Base-by-base conservation (phyloP, 139 green algal genomes). In the Closterium sp. region DNA sequence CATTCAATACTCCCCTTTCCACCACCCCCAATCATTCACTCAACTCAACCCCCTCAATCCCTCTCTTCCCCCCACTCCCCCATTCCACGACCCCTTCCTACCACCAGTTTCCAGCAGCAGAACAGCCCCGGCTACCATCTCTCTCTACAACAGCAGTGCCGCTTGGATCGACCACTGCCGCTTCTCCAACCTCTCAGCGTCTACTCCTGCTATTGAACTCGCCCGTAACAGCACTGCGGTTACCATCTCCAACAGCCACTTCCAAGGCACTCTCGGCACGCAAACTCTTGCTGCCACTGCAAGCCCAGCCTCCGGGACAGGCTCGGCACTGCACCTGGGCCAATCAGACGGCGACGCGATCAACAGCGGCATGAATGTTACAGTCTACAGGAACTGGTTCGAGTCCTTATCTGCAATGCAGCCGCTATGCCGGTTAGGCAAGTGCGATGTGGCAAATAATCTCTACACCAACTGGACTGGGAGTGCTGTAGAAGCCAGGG, bases 391-490 rank as follows among this genome's bases (percentile, higher is more conserved):
- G 38, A 66, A 66, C 38, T 66, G 38, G 38, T 66, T 66, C 38
- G 9, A 66, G 38, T 66, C 4, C 1, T 12, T 86, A 33, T 86
- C 83, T 86, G 31, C 83, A 86, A 33, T 33, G 83, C 83, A 86
- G 83, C 83, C 83, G 30, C 16, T 10, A 8, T 86, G 83, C 83
- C 16, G 83, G 4, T 16, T 33, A 33, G 83, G 83, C 83, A 86
- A 33, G 83, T 86, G 83, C 83, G 10, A 86, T 19, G 83, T 86
- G 30, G 83, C 83, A 33, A 86, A 86, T 19, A 86, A 86, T 33
- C 30, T 86, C 30, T 86, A 86, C 83, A 86, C 83, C 83, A 86
- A 86, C 31, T 86, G 83, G 83, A 33, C 83, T 86, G 38, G 38
- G 38, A 66, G 38, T 10, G 38, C 38, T 23, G 38, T 66, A 10